These are phyloP conservation scores for Omphalotus guepiniiformis DNA, from an alignment of 768 basidiomycete species.

Conservation along the genomic window DNA sequence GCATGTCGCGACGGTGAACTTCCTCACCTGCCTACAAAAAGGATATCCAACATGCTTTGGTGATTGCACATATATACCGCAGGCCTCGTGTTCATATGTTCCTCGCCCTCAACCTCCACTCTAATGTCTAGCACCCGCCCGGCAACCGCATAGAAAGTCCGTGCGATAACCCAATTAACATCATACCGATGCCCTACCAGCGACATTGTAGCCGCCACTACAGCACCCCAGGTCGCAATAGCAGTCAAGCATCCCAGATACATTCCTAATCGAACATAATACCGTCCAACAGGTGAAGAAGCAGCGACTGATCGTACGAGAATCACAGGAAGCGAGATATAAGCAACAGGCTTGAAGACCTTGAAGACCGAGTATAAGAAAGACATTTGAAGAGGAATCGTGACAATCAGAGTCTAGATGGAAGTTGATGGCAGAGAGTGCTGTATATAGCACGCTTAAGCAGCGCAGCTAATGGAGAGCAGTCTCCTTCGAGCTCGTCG, in stretches of 20 bases:
- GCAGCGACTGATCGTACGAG: conserved; percentile 58
- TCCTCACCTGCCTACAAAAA: conserved; percentile 73
- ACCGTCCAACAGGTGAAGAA: conserved; percentile 53
- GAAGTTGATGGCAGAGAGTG: too few relatives aligned
- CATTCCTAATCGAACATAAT: conserved; percentile 68
- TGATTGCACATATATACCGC: conserved; percentile 85
- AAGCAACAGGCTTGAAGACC: conserved; percentile 72
- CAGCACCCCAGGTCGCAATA: conserved; percentile 67
- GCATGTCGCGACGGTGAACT: conserved; percentile 7
- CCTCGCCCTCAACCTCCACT: conserved; percentile 82
- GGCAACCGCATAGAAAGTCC: conserved; percentile 73
- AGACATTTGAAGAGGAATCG: conserved; percentile 43
- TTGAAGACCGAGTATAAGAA: conserved; percentile 49
- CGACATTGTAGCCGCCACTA: conserved; percentile 62
- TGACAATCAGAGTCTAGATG: background rate
- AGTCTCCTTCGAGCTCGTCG: background rate
- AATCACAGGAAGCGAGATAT: conserved; percentile 69
- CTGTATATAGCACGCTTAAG: conserved; percentile 1
- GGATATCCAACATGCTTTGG: conserved; percentile 88
- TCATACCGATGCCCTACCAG: conserved; percentile 69
- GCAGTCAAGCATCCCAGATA: conserved; percentile 71
- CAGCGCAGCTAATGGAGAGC: background rate
- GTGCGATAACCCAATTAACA: conserved; percentile 78
- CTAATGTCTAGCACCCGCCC: conserved; percentile 59
- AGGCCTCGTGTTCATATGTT: conserved; percentile 60